Conservation (phyloP, 441 rosid genomes). For the Viola pubescens region DNA sequence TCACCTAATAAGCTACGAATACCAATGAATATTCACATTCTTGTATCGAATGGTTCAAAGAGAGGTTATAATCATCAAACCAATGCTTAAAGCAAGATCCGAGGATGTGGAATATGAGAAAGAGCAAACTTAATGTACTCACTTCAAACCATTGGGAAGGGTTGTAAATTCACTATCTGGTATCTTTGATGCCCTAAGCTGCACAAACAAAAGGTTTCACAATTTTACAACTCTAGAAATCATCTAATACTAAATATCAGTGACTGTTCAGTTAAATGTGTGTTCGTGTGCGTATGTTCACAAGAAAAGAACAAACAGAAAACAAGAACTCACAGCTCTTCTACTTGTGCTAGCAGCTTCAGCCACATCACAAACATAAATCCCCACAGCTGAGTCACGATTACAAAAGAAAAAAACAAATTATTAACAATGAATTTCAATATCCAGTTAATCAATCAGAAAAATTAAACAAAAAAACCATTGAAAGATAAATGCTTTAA, state of each 20-base stretch:
- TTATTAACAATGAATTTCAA: neutral
- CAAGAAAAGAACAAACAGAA: neutral
- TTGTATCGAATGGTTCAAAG: neutral
- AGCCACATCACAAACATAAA: conserved; percentile 38
- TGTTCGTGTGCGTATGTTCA: neutral
- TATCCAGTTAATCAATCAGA: too few species aligned
- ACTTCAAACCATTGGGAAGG: conserved; percentile 84
- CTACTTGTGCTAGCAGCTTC: conserved; percentile 89
- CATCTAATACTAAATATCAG: neutral
- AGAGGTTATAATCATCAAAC: neutral
- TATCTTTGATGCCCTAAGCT: conserved; percentile 76
- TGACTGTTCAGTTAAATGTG: neutral
- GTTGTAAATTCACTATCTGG: conserved; percentile 72
- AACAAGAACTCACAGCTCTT: conserved; percentile 64
- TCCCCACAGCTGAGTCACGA: conserved; percentile 45
- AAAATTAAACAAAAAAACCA: neutral
- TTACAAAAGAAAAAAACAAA: neutral
- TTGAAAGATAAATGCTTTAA: neutral
- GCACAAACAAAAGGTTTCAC: conserved; percentile 23
- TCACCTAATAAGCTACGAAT: too few species aligned
- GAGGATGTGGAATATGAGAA: neutral
- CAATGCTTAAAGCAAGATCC: too few species aligned
- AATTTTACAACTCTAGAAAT: conserved; percentile 6
- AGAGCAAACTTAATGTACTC: conserved; percentile 20
- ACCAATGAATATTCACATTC: too few species aligned